Conservation (phyloP, 2,329 filamentous ascomycete species). For the Drechslerella dactyloides region DNA sequence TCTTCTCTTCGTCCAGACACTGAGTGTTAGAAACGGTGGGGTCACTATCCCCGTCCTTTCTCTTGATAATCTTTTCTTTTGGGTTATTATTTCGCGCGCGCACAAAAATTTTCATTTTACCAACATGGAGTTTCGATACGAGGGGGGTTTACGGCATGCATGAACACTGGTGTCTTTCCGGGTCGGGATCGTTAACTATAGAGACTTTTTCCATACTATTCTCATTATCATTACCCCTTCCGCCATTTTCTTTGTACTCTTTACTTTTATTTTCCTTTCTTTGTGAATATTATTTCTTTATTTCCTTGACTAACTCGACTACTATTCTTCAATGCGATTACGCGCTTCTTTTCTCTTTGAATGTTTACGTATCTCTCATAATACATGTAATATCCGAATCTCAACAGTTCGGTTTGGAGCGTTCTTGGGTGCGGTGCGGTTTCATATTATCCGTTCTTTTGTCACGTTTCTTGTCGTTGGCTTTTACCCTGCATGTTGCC, state of each 20-base stretch:
- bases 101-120: slow-evolving; percentile 41
- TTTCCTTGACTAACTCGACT: slow-evolving; percentile 4
- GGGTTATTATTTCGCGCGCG: slow-evolving; percentile 38
- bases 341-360: slow-evolving; percentile 12
- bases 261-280: slow-evolving; percentile 33
- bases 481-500: slow-evolving; percentile 25
- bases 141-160: slow-evolving; percentile 48
- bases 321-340: not conserved
- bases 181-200: slow-evolving; percentile 50
- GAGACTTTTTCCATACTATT: slow-evolving; percentile 33
- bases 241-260: slow-evolving; percentile 23
- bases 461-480: slow-evolving; percentile 24
- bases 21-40: slow-evolving; percentile 44
- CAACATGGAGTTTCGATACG: slow-evolving; percentile 51
- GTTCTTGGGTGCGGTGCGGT: slow-evolving; percentile 18
- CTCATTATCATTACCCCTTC: no score
- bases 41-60: slow-evolving; percentile 43
- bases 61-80: slow-evolving; percentile 26
- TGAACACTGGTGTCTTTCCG: slow-evolving; percentile 51
- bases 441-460: slow-evolving; percentile 32
- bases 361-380: slow-evolving; percentile 40
- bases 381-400: slow-evolving; percentile 41
- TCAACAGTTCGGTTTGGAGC: slow-evolving; percentile 29
- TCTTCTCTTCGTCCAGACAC: slow-evolving; percentile 47
- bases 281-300: slow-evolving; percentile 29